Evolutionary conservation across 2,329 filamentous ascomycete species (phyloP), one percentile per base, ranked within the genome.

Genomic region (Gnomoniopsis sp.): DNA sequence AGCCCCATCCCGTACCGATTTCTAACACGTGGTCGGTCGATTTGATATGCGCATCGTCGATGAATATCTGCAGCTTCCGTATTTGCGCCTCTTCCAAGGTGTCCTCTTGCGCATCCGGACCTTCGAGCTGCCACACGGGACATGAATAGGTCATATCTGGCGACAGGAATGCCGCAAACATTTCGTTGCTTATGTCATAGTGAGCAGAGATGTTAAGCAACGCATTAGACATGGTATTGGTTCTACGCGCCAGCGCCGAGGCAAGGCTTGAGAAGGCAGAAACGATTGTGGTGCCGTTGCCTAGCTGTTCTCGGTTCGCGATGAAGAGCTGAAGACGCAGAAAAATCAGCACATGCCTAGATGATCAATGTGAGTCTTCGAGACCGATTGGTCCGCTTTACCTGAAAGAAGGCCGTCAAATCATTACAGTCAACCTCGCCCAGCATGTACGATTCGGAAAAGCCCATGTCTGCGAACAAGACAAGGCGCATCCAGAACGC

Each of bases 131-230:
- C 87, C 87, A 89, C 52, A 89, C 85, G 2, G 88, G 83, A 67
- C 87, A 89, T 0, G 86, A 89, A 66, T 90, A 90, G 3, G 87
- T 90, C 88, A 91, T 90, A 67, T 90, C 88, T n/a, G 82, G 78
- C 0, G 86, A 89, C 30, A 90, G 76, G 64, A 90, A 90, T 0
- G 87, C 86, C 6, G 86, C 85, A 65, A 91, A 90, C 85, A 90
- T 89, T 59, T 86, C 85, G 67, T 91, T 91, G 63, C 84, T 87
- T 62, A 90, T 88, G 66, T 91, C 88, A 69, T 91, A 91, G 64
- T 91, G 88, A 4, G 87, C 87, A 2, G 82, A 82, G 54, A 89
- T 85, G 67, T 91, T 90, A 47, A 89, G 75, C 12, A 84, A 77
- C 1, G 84, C 77, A 63, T 83, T 84, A 1, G 78, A 78, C 14